Base-by-base conservation (phyloP, 1,284 basidiomycete genomes). In the Cutaneotrichosporon sp. region DNA sequence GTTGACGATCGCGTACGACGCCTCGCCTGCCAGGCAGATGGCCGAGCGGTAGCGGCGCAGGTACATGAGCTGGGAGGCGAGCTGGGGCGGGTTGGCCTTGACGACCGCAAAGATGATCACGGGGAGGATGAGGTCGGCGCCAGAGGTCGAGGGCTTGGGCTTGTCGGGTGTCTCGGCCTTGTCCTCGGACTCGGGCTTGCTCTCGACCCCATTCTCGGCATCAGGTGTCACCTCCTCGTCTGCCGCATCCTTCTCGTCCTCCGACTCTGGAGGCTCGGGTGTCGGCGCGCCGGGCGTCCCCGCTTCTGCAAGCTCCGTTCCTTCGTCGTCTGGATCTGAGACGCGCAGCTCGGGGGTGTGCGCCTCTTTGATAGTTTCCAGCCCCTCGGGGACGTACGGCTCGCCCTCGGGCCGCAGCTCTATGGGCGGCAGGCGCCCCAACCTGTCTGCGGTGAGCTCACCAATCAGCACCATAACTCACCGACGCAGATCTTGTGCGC, bases 51-150 rank as follows among this genome's bases (percentile, higher is more conserved):
- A 97, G 22, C 95, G 86, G 68, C 95, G 91, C 0, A 89, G 89
- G 74, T 87, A 97, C 20, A 92, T 81, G 6, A 97, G 83, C 69
- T 95, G 90, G 0, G 91, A 95, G 4, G 91, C 89, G 1, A 95
- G 83, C 62, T 86, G 87, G 0, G 87, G 82, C 0, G 95, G 95
- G 72, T 97, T 97, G 13, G 90, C 83, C 75, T 91, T 91, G 68
- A 95, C 92, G 38, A 95, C 90, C 2, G 91, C 86, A 73, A 89
- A 95, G 58, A 97, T 97, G 74, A 97, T 87, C 57, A 97, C 80
- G 0, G 94, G 94, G 1, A 84, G 79, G 85, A 81, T 73, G 13
- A 81, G 72, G 63, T 81, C 79, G 10, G 79, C 79, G 20, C 79
- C 79, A 0, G 78, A 80, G 0, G 77, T 73, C 5, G 3, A 25